Percentiles rank a stretch among this genome's conserved stretches.
These are phyloP conservation scores for Penicillium arizonense DNA, from an alignment of 495 filamentous ascomycete species.

Conservation along the genomic window DNA sequence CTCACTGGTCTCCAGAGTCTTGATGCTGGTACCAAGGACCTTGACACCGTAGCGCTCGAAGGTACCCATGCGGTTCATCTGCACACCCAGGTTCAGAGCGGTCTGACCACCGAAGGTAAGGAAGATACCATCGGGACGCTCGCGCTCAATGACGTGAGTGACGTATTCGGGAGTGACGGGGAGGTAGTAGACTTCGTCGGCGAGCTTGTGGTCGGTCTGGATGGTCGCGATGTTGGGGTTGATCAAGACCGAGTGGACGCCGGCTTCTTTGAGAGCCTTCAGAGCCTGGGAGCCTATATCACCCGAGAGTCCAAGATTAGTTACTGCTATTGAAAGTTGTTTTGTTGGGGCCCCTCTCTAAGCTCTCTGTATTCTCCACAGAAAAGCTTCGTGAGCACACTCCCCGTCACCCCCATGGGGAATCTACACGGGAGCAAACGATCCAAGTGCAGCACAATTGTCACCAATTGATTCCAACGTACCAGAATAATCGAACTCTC, in stretches of 20 bases:
- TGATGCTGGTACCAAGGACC: slow-evolving; percentile 91
- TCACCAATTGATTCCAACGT: slow-evolving; percentile 26
- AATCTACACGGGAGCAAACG: not conserved
- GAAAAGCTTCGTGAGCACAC: slow-evolving; percentile 4
- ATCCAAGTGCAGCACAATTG: not conserved
- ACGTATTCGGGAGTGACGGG: slow-evolving; percentile 97
- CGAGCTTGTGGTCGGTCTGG: slow-evolving; percentile 95
- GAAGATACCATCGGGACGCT: slow-evolving; percentile 93
- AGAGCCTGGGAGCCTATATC: slow-evolving; percentile 84
- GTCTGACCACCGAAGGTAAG: slow-evolving; percentile 97
- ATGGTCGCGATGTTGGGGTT: slow-evolving; percentile 99
- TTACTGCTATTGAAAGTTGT: not conserved
- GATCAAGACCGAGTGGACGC: slow-evolving; percentile 90
- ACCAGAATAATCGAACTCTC: slow-evolving; percentile 98
- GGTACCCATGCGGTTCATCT: slow-evolving; percentile 94
- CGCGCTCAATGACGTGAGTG: slow-evolving; percentile 89
- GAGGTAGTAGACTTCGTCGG: slow-evolving; percentile 97
- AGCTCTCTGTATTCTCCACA: slow-evolving; percentile 8
- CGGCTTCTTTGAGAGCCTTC: slow-evolving; percentile 95
- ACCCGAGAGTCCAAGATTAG: slow-evolving; percentile 9
- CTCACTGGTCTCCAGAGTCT: slow-evolving; percentile 91
- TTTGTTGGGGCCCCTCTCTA: not conserved
- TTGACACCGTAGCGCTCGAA: slow-evolving; percentile 93
- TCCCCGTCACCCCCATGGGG: slow-evolving; percentile 8
- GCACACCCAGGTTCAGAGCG: slow-evolving; percentile 90